phyloP scores from a whole-genome alignment of 768 basidiomycete genomes.

The Rhodotorula graminis region DNA sequence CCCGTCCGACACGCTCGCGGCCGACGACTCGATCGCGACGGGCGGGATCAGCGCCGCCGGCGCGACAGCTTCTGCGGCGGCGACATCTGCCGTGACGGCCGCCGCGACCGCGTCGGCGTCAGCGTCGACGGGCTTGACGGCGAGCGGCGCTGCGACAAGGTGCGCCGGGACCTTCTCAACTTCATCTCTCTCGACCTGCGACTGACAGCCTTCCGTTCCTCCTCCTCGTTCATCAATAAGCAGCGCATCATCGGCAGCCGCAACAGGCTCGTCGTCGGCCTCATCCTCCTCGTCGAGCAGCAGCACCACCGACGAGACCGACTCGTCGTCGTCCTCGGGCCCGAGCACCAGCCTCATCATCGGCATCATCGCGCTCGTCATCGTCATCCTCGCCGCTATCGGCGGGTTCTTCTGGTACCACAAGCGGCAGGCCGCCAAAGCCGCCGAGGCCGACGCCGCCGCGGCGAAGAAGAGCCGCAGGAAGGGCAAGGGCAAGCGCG shows the following conservation, averaged over 20 bases:
- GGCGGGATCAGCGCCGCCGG: too few relatives aligned
- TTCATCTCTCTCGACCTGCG: too few relatives aligned
- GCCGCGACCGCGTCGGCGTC: background rate
- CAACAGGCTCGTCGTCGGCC: background rate
- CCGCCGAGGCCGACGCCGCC: background rate
- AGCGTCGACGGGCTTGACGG: too few relatives aligned
- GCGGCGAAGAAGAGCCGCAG: background rate
- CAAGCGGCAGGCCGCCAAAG: background rate
- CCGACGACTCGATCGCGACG: background rate
- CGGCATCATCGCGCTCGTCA: background rate
- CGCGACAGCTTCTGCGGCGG: background rate
- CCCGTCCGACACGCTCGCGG: background rate
- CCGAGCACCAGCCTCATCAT: background rate
- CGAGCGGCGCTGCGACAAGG: too few relatives aligned
- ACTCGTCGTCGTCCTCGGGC: background rate
- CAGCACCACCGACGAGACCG: too few relatives aligned
- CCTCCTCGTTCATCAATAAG: background rate
- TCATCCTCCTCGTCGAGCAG: background rate
- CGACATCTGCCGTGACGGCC: background rate
- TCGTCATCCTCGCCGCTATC: background rate
- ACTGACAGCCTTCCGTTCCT: background rate
- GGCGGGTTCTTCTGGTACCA: constrained; percentile 4
- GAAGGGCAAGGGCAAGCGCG: background rate
- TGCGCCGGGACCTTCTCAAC: background rate
- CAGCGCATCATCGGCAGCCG: too few relatives aligned